These are phyloP conservation scores for Candolleomyces aberdarensis DNA, from an alignment of 768 basidiomycete species.

Conservation along the genomic window DNA sequence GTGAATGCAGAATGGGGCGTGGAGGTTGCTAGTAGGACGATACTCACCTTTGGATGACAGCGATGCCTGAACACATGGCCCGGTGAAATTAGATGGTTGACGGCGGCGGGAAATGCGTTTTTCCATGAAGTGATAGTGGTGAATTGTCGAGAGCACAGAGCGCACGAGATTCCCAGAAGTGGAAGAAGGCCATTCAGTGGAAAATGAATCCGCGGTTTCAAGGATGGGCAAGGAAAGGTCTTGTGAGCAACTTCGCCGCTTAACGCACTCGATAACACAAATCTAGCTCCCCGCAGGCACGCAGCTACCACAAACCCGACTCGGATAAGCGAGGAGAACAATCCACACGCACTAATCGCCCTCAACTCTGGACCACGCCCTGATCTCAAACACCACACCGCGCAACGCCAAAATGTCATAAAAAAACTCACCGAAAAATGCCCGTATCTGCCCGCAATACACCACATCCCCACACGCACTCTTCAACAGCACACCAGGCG, in stretches of 20 bases:
- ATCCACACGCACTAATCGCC: too few relatives aligned
- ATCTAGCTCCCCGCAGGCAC: too few relatives aligned
- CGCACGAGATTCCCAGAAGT: neutral
- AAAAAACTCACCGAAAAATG: conserved; percentile 43
- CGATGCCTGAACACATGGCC: conserved; percentile 32
- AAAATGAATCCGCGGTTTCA: too few relatives aligned
- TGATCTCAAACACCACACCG: neutral
- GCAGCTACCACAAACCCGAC: too few relatives aligned
- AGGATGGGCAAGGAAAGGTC: neutral
- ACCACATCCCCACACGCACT: conserved; percentile 41
- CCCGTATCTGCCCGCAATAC: conserved; percentile 56
- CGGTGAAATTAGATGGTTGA: neutral
- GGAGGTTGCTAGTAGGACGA: neutral
- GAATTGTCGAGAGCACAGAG: too few relatives aligned
- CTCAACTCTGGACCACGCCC: too few relatives aligned
- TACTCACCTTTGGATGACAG: conserved; percentile 53
- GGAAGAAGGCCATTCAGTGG: neutral
- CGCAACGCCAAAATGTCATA: neutral
- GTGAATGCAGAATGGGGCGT: neutral
- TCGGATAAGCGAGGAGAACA: too few relatives aligned
- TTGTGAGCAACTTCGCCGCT: neutral
- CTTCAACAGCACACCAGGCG: conserved; percentile 40
- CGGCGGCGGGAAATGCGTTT: too few relatives aligned
- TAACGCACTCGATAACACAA: neutral
- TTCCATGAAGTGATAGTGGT: too few relatives aligned